These are phyloP conservation scores for Nakataea oryzae DNA, from an alignment of 2,329 filamentous ascomycete species.

Conservation along the genomic window DNA sequence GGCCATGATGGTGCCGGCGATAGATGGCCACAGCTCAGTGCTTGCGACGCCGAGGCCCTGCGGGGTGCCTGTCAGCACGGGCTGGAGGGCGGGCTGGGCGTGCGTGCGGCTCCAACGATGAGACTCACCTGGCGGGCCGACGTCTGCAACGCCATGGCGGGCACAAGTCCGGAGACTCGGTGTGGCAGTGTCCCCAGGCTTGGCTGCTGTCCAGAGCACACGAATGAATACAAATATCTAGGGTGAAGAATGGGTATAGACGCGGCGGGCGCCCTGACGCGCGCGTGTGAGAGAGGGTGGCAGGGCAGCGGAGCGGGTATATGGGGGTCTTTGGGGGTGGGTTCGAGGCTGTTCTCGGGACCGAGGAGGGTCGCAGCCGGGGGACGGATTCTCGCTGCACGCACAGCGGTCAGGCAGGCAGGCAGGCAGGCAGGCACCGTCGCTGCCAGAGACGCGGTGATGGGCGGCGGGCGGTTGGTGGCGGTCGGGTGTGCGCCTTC, in stretches of 20 bases:
- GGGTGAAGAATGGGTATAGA: neutral
- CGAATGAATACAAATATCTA: neutral
- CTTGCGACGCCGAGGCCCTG: conserved; percentile 32
- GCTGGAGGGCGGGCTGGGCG: conserved; percentile 5
- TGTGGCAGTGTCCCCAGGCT: too few relatives aligned
- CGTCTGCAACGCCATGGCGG: neutral
- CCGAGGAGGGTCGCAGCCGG: neutral
- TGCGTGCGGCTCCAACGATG: neutral
- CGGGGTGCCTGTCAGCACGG: conserved; percentile 5
- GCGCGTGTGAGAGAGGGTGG: neutral
- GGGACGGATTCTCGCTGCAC: neutral
- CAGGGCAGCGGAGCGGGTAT: too few relatives aligned
- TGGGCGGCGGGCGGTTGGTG: too few relatives aligned
- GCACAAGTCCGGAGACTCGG: neutral
- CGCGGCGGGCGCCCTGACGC: neutral
- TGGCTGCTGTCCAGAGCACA: neutral
- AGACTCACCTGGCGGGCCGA: neutral
- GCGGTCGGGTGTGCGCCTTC: neutral
- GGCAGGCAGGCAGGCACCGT: neutral
- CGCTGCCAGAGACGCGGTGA: neutral
- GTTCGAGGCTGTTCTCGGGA: neutral
- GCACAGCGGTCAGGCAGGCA: neutral
- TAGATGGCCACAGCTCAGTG: conserved; percentile 34
- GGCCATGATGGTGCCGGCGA: conserved; percentile 26
- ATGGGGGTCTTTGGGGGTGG: too few relatives aligned